Evolutionary conservation across 177 flowering plant genomes (phyloP), one percentile per base, ranked within the genome.

Genomic region (Telopea speciosissima): DNA sequence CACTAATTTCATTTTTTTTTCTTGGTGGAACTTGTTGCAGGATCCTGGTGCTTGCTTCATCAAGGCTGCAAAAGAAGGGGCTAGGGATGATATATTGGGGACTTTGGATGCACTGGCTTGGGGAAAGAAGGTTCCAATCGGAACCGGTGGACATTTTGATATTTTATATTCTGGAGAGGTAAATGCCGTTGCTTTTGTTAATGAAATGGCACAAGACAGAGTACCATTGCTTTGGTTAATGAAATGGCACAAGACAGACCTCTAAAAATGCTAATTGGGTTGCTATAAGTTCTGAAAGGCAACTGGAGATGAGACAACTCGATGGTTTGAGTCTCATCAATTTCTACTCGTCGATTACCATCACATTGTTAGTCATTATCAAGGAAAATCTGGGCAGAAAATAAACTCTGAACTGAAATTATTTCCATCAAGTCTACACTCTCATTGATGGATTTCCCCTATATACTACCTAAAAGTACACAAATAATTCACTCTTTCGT

Each of bases 51-150:
- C 78, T 61, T 81, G 79, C 76, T 89, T 96, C 70, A 76, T 87
- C 42, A 88, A 89, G 77, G 98, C 99, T 72, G 97, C 96, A 0
- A 96, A 93, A 80, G 72, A 65, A 24, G 92, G 81, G 61, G 78
- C 71, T 7, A 54, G 1, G 19, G 99, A 96, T 82, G 70, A 80
- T 79, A 93, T 96, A 44, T 76, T 81, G 59, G 99, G 99, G 14
- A 81, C 79, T 54, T 60, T 96, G 1, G 98, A 96, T 73, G 86
- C 98, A 49, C 78, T 91, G 67, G 85, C 95, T 24, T 96, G 99
- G 99, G 99, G 99, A 64, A 88, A 83, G 71, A 65, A 81, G 70
- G 89, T 91, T 62, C 70, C 89, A 16, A 64, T 83, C 9, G 98
- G 99, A 42, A 89, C 95, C 40, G 89, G 93, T 52, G 84, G 78